Evolutionary conservation across 148 eudicot genomes (phyloP), one percentile per base, ranked within the genome.

Genomic region (Vaccinium vitisidaea): DNA sequence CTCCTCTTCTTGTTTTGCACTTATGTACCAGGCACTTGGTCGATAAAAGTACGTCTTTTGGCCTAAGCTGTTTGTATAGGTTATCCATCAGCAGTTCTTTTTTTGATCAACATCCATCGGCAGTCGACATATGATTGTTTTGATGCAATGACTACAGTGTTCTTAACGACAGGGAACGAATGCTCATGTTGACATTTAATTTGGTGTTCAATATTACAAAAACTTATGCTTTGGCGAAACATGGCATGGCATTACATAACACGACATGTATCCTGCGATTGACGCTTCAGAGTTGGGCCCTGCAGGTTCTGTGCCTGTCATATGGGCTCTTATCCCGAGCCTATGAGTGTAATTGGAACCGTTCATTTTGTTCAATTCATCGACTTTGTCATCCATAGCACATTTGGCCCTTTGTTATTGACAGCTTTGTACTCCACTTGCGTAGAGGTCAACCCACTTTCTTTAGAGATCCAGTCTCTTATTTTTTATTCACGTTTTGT

Each of bases 61-160:
- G 55, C 36, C 74, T 81, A 63, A 3, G 27, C 56, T 19, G n/a
- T 63, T 63, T 81, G 83, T 63, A 46, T 81, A 63, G 56, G 36
- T 12, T 25, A 59, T 43, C 8, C 23, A 11, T 54, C 21, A 43
- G 54, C 73, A 25, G 46, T 43, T 43, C 6, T 43, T 43, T 43
- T 43, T 43, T 43, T 36, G 39, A 43, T 43, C 46, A 43, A 43
- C 6, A 59, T 43, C 8, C 23, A 11, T 54, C 21, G 43, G 54
- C 73, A 25, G 83, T 61, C 63, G 74, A 61, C 71, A n/a, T 43
- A 12, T 67, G 15, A 25, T 11, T 67, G 73, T 67, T 25, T 65
- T 67, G 12, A 10, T 25, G 14, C 11, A 13, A 67, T 67, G 4
- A 80, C 82, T 8, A 5, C 36, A 2, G 36, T 58, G 8, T 53